These are phyloP conservation scores for Nemania sp. DNA, from an alignment of 2,329 filamentous ascomycete genomes.

Conservation along the genomic window DNA sequence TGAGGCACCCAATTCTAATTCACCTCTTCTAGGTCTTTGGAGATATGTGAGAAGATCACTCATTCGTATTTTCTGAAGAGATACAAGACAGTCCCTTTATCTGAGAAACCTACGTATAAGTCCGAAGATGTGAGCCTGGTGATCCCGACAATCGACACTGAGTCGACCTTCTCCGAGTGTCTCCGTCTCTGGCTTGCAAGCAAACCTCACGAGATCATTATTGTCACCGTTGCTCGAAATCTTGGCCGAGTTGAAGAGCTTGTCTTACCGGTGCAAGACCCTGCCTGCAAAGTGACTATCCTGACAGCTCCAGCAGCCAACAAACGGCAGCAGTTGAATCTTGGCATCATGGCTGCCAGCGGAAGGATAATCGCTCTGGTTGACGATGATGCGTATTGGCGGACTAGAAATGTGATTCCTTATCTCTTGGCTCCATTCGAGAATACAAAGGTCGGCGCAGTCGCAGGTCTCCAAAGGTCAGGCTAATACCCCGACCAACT, in stretches of 20 bases:
- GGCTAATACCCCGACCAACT: too few relatives aligned
- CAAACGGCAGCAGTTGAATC: constrained; percentile 35
- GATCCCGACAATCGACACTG: constrained; percentile 34
- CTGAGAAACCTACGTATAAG: too few relatives aligned
- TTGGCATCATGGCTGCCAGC: constrained; percentile 27
- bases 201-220: constrained; percentile 34
- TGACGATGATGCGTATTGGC: constrained; percentile 38
- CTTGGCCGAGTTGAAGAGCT: constrained; percentile 15
- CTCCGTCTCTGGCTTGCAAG: constrained; percentile 32
- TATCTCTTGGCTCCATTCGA: constrained; percentile 37
- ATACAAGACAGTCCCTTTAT: too few relatives aligned
- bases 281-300: too few relatives aligned
- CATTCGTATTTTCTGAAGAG: too few relatives aligned
- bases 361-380: constrained; percentile 34
- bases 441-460: too few relatives aligned
- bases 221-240: constrained; percentile 32
- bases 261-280: too few relatives aligned
- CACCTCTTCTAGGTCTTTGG: too few relatives aligned
- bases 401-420: constrained; percentile 6
- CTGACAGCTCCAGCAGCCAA: constrained; percentile 24
- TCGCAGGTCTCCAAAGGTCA: too few relatives aligned
- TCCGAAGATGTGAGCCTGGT: constrained; percentile 37
- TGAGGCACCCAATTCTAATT: too few relatives aligned
- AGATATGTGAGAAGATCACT: too few relatives aligned
- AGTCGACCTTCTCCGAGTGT: constrained; percentile 23